A percentile compares a stretch with the other conserved stretches of the same genome.
phyloP scores from a whole-genome alignment of 345 rosid genomes.

The Carallia brachiata region DNA sequence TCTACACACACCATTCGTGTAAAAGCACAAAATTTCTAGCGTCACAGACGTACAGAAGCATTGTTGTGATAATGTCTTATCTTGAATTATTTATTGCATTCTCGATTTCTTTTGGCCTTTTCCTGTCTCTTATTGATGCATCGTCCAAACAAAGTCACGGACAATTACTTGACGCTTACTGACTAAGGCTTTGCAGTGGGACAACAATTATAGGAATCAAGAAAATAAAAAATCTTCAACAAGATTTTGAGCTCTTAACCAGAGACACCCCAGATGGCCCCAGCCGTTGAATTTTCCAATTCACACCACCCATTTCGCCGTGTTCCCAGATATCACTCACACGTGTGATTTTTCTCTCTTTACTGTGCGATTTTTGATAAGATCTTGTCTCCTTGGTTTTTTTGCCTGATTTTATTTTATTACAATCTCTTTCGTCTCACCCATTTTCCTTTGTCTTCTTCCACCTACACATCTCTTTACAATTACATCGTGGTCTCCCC shows the following conservation, averaged over 20 bases:
- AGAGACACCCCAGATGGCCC: background rate
- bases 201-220: no score
- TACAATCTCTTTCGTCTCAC: background rate
- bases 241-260: background rate
- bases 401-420: no score
- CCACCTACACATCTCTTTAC: background rate
- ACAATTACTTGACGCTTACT: no score
- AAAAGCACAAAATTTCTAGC: no score
- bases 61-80: no score
- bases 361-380: slow-evolving; percentile 14
- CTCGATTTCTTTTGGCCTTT: background rate
- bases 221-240: background rate
- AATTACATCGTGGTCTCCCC: background rate
- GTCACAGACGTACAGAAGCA: no score
- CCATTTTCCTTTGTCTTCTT: background rate
- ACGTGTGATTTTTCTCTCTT: slow-evolving; percentile 7
- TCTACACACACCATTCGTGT: no score
- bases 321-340: slow-evolving; percentile 24
- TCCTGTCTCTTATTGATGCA: background rate
- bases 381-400: slow-evolving; percentile 26
- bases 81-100: no score
- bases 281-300: background rate
- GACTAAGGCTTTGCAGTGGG: no score
- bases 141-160: background rate
- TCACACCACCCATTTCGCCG: slow-evolving; percentile 17